These are phyloP conservation scores for Ramularia endophylla DNA, from an alignment of 2,329 filamentous ascomycete species.

Conservation along the genomic window DNA sequence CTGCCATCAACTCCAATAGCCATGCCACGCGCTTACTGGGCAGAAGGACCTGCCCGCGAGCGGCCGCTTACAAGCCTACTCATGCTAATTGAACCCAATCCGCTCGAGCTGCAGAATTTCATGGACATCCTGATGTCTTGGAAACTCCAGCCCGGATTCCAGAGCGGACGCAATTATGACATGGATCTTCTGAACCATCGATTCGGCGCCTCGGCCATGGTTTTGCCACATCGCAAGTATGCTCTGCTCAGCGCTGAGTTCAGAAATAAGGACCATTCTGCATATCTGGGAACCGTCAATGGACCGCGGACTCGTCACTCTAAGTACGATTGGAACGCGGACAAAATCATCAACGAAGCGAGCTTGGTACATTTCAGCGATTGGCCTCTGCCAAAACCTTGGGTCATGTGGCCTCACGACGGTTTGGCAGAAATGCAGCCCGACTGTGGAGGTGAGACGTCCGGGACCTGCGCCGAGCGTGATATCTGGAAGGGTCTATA, in stretches of 20 bases:
- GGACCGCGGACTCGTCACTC: conserved; percentile 37
- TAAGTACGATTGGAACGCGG: conserved; percentile 53
- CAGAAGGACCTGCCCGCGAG: conserved; percentile 38
- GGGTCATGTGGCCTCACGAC: conserved; percentile 45
- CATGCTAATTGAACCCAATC: conserved; percentile 57
- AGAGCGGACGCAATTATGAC: conserved; percentile 22
- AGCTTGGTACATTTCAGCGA: conserved; percentile 67
- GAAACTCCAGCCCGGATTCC: conserved; percentile 39
- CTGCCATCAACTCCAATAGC: conserved; percentile 53
- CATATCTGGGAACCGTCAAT: conserved; percentile 46
- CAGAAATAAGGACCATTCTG: conserved; percentile 46
- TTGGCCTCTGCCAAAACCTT: conserved; percentile 63
- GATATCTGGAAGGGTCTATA: conserved; percentile 42
- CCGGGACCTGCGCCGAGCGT: conserved; percentile 29
- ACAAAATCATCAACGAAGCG: conserved; percentile 51
- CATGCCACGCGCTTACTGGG: conserved; percentile 69
- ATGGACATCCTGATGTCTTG: conserved; percentile 30
- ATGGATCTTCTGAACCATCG: conserved; percentile 53
- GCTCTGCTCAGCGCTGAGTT: conserved; percentile 60
- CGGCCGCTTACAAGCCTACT: conserved; percentile 55
- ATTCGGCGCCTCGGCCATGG: conserved; percentile 54
- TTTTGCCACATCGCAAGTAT: conserved; percentile 60
- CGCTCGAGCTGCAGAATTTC: conserved; percentile 44
- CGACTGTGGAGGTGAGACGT: conserved; percentile 31
- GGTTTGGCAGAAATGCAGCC: conserved; percentile 41